These are phyloP conservation scores for Austroboletus novae-zelandiae DNA, from an alignment of 1,284 basidiomycete species.

Conservation along the genomic window DNA sequence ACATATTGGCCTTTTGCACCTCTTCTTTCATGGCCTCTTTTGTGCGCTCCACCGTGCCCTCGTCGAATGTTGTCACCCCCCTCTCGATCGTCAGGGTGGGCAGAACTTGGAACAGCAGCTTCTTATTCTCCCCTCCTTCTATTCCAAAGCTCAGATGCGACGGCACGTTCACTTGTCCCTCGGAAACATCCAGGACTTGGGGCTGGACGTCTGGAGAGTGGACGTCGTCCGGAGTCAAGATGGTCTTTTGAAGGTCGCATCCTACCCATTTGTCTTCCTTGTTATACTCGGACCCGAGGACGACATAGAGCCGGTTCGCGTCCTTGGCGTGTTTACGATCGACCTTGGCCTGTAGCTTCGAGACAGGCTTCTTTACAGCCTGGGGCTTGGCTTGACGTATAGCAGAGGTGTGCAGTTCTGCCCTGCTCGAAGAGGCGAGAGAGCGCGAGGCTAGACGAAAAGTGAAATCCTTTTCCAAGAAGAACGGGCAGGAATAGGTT, in stretches of 20 bases:
- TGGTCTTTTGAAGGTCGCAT: conserved; percentile 59
- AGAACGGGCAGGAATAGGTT: background rate
- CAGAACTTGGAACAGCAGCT: conserved; percentile 58
- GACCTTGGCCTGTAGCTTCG: conserved; percentile 49
- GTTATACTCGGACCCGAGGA: conserved; percentile 66
- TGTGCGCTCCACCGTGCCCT: conserved; percentile 16
- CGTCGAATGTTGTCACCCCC: conserved; percentile 17
- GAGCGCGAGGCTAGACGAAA: conserved; percentile 39
- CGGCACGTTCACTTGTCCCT: conserved; percentile 44
- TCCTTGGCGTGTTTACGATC: conserved; percentile 43
- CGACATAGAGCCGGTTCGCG: conserved; percentile 58
- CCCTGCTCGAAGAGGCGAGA: conserved; percentile 43
- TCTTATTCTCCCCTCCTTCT: conserved; percentile 48
- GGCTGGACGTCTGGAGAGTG: conserved; percentile 15
- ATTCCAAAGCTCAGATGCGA: conserved; percentile 62
- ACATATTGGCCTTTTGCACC: conserved; percentile 55
- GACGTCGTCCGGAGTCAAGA: conserved; percentile 58
- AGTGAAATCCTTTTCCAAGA: conserved; percentile 1
- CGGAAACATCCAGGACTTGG: conserved; percentile 15
- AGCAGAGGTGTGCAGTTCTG: conserved; percentile 57
- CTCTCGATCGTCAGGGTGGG: conserved; percentile 45
- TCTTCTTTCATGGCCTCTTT: conserved; percentile 40
- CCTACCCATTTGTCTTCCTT: conserved; percentile 63
- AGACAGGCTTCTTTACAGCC: conserved; percentile 45
- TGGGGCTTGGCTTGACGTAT: conserved; percentile 36